A percentile compares a stretch with the other conserved stretches of the same genome.
Evolutionary conservation across 768 basidiomycete genomes (phyloP).

Genomic region (Pleurotus eryngii): DNA sequence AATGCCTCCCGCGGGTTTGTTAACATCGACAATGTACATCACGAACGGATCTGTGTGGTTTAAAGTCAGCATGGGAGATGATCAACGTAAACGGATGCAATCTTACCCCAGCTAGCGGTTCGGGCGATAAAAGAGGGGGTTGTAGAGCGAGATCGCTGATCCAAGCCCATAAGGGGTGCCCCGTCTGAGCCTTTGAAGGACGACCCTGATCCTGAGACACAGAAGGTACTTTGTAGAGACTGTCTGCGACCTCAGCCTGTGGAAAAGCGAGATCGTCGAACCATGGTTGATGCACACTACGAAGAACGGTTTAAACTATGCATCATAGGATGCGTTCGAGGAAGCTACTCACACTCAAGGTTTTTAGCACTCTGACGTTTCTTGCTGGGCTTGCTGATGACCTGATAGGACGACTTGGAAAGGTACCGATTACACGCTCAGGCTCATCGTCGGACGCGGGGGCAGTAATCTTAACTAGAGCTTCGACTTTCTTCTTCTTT

Average conservation of each 20-base stretch:
- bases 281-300: slow-evolving; percentile 95
- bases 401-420: slow-evolving; percentile 93
- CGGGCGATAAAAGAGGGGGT: slow-evolving; percentile 87
- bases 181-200: slow-evolving; percentile 95
- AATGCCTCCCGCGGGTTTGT: slow-evolving; percentile 73
- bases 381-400: slow-evolving; percentile 98
- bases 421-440: slow-evolving; percentile 82
- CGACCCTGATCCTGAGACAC: slow-evolving; percentile 89
- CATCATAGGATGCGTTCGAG: slow-evolving; percentile 10
- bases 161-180: slow-evolving; percentile 76
- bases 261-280: slow-evolving; percentile 92
- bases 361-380: slow-evolving; percentile 94
- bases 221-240: slow-evolving; percentile 96
- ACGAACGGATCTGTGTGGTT: slow-evolving; percentile 76
- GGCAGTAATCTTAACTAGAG: slow-evolving; percentile 85
- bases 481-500: slow-evolving; percentile 94
- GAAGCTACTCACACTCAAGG: slow-evolving; percentile 69
- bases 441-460: slow-evolving; percentile 76
- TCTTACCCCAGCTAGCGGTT: slow-evolving; percentile 84
- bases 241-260: slow-evolving; percentile 92
- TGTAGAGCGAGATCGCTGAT: slow-evolving; percentile 64
- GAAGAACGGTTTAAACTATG: slow-evolving; percentile 6
- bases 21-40: slow-evolving; percentile 96
- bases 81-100: slow-evolving; percentile 8
- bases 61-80: slow-evolving; percentile 2